Evolutionary conservation across 2,329 filamentous ascomycete genomes (phyloP).

Genomic region (Fusarium kyushuense): DNA sequence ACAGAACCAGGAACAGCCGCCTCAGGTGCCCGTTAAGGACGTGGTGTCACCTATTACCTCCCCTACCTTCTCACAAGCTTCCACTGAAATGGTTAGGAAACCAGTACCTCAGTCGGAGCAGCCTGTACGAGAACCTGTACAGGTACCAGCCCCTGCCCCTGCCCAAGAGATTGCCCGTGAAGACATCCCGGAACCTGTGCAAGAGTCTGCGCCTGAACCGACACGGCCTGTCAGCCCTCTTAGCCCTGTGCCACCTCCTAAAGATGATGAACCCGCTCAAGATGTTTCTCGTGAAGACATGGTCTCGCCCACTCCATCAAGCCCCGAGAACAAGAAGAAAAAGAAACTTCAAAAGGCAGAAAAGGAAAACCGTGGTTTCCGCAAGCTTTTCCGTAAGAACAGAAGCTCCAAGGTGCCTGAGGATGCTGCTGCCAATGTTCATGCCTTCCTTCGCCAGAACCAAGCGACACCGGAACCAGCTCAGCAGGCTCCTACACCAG

Average conservation of each 20-base stretch:
- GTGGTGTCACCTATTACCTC: conserved; percentile 36
- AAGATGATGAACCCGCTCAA: conserved; percentile 40
- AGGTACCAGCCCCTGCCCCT: background rate
- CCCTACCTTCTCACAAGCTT: conserved; percentile 43
- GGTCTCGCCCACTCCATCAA: conserved; percentile 49
- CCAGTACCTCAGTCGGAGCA: conserved; percentile 30
- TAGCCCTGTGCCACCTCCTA: conserved; percentile 45
- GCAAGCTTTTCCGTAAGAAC: conserved; percentile 76
- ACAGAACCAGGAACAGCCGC: conserved; percentile 48
- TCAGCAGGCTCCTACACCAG: conserved; percentile 31
- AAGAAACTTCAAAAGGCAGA: conserved; percentile 69
- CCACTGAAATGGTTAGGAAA: conserved; percentile 38
- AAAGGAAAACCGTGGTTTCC: conserved; percentile 65
- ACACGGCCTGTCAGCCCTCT: conserved; percentile 25
- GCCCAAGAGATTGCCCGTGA: background rate
- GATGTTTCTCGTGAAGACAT: conserved; percentile 40
- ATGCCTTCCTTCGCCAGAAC: conserved; percentile 62
- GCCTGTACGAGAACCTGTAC: conserved; percentile 16
- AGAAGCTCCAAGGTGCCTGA: conserved; percentile 68
- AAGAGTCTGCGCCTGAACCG: conserved; percentile 18
- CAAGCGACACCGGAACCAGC: conserved; percentile 44
- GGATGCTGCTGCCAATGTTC: conserved; percentile 64
- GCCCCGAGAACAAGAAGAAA: conserved; percentile 57
- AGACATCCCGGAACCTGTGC: conserved; percentile 12
- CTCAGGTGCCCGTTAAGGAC: conserved; percentile 60